Evolutionary conservation across 306 rosid genomes (phyloP), one percentile per base, ranked within the genome.

Genomic region (Vigna unguiculata): DNA sequence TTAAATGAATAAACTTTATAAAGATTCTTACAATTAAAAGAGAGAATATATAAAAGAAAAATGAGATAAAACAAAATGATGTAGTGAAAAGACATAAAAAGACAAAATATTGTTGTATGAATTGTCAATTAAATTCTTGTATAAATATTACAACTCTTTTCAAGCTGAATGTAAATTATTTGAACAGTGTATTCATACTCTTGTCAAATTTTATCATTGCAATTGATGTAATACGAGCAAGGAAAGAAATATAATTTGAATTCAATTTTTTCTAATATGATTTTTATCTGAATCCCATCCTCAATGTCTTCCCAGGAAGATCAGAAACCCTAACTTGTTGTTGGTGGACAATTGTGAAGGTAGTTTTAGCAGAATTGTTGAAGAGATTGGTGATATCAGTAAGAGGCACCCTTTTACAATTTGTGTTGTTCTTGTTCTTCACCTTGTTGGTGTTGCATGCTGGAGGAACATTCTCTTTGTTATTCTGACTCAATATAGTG

Each of bases 241-340:
- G 30, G 30, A 28, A 28, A 28, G 30, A 34, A 34, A 34, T 34
- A 34, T 0, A 36, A 54, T 59, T 32, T 32, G 49, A 60, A 46
- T 1, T 2, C 49, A 14, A 1, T 19, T 20, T 17, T 22, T 6
- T 60, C 72, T 28, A 5, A 28, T 28, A 28, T 0, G 30, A 28
- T 28, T 4, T 28, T 5, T 28, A 88, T 83, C 86, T 85, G 41
- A 85, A 88, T 45, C 55, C 2, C 15, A 10, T 54, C 60, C 60
- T 54, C 15, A 10, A 10, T 83, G 53, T 76, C 19, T 17, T 72
- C 14, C 14, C 6, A 72, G 51, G 4, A 19, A 11, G 24, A 13
- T 22, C 17, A 71, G 57, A 46, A 54, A 48, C 67, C 9, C 1
- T 46, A n/a, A n/a, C n/a, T n/a, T n/a, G n/a, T n/a, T n/a, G n/a